Percentiles rank a stretch among this genome's conserved stretches.
phyloP scores from a whole-genome alignment of 2,329 filamentous ascomycete species.

The Aspergillus unguis region DNA sequence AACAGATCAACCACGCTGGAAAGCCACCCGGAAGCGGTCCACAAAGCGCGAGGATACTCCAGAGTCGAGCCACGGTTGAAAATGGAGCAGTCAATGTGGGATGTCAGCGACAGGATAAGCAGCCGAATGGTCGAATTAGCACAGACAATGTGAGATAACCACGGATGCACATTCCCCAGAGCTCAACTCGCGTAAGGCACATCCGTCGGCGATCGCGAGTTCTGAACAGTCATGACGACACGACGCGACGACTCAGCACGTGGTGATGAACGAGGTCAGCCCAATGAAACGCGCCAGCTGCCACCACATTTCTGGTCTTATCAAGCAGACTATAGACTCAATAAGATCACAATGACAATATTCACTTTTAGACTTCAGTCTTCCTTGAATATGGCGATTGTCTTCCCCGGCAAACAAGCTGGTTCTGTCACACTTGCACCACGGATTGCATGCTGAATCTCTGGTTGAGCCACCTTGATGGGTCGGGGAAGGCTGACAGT shows the following conservation, averaged over 20 bases:
- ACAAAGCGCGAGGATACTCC: not conserved
- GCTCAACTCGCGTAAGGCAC: not conserved
- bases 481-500: too few species aligned
- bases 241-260: not conserved
- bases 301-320: not conserved
- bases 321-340: not conserved
- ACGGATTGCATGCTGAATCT: too few species aligned
- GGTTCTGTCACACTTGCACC: not conserved
- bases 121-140: not conserved
- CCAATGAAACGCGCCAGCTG: too few species aligned
- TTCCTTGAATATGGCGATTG: not conserved
- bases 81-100: not conserved
- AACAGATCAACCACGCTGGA: not conserved
- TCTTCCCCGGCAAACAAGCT: not conserved
- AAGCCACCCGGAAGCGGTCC: not conserved
- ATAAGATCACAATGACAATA: slow-evolving; percentile 2
- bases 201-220: not conserved
- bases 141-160: not conserved
- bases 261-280: not conserved
- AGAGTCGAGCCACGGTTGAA: too few species aligned
- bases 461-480: too few species aligned
- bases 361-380: not conserved
- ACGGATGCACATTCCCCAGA: slow-evolving; percentile 2
- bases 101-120: not conserved
- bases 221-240: slow-evolving; percentile 19